phyloP scores from a whole-genome alignment of 495 filamentous ascomycete genomes.

The Lophium mytilinum region DNA sequence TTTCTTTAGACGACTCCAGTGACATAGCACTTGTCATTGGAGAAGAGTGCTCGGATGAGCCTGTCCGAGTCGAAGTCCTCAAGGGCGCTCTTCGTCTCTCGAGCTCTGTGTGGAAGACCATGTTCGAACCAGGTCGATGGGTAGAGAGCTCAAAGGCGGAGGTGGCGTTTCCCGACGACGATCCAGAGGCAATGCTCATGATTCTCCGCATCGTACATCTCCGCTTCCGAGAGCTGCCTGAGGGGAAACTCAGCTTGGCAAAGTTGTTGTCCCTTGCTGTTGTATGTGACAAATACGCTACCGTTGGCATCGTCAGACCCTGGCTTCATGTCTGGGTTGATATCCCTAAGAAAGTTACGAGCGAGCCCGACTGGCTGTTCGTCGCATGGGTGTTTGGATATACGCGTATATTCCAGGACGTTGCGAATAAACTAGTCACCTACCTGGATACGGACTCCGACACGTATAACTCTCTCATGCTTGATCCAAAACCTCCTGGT shows the following conservation, averaged over 20 bases:
- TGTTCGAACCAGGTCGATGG: neutral
- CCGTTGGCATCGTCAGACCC: neutral
- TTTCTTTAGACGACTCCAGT: neutral
- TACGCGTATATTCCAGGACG: neutral
- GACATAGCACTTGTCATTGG: neutral
- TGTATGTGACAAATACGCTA: slow-evolving; percentile 1
- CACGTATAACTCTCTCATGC: no score
- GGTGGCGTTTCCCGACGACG: neutral
- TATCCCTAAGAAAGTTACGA: neutral
- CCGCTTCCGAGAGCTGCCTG: neutral
- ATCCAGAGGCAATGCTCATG: neutral
- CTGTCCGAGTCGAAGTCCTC: neutral
- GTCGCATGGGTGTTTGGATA: neutral
- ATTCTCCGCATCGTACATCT: neutral
- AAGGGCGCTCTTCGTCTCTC: neutral
- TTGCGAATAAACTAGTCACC: neutral
- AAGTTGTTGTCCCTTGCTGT: neutral
- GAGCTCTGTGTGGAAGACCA: neutral
- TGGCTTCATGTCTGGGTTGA: neutral
- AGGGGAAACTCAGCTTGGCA: neutral
- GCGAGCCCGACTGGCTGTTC: neutral
- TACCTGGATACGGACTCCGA: no score
- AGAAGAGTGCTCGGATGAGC: neutral
- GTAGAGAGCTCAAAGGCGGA: neutral
- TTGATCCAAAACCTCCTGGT: no score